These are phyloP conservation scores for Ricinus communis DNA, from an alignment of 345 rosid genomes.

Conservation along the genomic window DNA sequence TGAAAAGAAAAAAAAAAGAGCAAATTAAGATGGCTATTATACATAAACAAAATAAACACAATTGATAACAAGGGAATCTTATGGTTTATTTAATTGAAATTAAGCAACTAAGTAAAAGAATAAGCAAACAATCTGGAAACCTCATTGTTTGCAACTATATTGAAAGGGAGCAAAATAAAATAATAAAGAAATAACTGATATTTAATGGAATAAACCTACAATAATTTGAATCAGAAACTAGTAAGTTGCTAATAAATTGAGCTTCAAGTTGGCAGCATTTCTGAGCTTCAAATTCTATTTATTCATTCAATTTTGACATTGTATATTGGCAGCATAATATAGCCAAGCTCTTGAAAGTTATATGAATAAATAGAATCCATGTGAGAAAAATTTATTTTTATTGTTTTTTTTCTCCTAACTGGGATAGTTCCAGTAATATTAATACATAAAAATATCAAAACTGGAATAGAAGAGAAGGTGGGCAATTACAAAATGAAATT, in stretches of 20 bases:
- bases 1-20: too few relatives aligned
- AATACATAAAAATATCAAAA: slow-evolving; percentile 39
- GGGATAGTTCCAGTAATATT: slow-evolving; percentile 24
- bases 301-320: too few relatives aligned
- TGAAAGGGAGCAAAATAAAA: too few relatives aligned
- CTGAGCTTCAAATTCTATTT: too few relatives aligned
- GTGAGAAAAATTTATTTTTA: slow-evolving; percentile 19
- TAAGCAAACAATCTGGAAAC: too few relatives aligned
- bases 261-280: not conserved
- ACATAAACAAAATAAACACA: too few relatives aligned
- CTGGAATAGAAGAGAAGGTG: slow-evolving; percentile 14
- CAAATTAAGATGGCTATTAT: too few relatives aligned
- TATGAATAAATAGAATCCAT: slow-evolving; percentile 5
- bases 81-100: too few relatives aligned
- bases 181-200: not conserved
- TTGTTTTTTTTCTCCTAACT: slow-evolving; percentile 24
- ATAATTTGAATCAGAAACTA: slow-evolving; percentile 11
- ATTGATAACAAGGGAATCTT: too few relatives aligned
- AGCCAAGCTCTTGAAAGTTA: slow-evolving; percentile 13
- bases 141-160: too few relatives aligned
- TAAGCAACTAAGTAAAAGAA: too few relatives aligned
- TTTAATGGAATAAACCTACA: not conserved
- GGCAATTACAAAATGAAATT: slow-evolving; percentile 19
- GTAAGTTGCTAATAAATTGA: not conserved
- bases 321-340: too few relatives aligned